Evolutionary conservation across 495 filamentous ascomycete species (phyloP), one percentile per base, ranked within the genome.

Genomic region (Daldinia concentrica): DNA sequence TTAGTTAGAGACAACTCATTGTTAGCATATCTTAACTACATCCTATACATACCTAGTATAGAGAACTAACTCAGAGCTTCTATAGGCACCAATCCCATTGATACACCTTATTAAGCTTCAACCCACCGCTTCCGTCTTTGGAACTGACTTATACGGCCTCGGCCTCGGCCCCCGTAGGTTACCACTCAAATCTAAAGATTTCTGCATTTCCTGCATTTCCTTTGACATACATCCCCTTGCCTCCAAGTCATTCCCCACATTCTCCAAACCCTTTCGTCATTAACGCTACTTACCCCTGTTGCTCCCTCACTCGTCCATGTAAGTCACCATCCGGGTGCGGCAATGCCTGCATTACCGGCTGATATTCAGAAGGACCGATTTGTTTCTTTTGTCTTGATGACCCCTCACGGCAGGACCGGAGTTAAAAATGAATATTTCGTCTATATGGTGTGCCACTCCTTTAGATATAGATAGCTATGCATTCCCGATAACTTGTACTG

Each of bases 201-300:
- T 32, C 22, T 63, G 3, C 41, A 52, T 54, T 52, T n/a, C n/a
- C n/a, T n/a, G n/a, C n/a, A n/a, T n/a, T 39, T 69, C 48, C 17
- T 48, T 48, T 14, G 19, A 30, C 11, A 63, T 37, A 36, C 34
- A 3, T 36, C 34, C 11, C 34, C 34, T 12, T 12, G 14, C 3
- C 34, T 12, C 34, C 30, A 32, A 64, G 34, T 45, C 30, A 30
- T 52, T 54, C 59, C 24, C 67, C 67, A 36, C 67, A 64, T 64
- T 70, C 67, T 27, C 66, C 66, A 64, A 69, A n/a, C 32, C 29
- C 43, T 52, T 29, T 17, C 66, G 68, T 71, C 62, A 65, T 71
- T 59, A 37, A 57, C 48, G 39, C 62, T 22, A 6, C 37, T n/a
- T 36, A 71, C 48, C 68, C 68, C 45, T 66, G 55, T 39, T 45